These are phyloP conservation scores for Pisolithus orientalis DNA, from an alignment of 768 basidiomycete species.

Conservation along the genomic window DNA sequence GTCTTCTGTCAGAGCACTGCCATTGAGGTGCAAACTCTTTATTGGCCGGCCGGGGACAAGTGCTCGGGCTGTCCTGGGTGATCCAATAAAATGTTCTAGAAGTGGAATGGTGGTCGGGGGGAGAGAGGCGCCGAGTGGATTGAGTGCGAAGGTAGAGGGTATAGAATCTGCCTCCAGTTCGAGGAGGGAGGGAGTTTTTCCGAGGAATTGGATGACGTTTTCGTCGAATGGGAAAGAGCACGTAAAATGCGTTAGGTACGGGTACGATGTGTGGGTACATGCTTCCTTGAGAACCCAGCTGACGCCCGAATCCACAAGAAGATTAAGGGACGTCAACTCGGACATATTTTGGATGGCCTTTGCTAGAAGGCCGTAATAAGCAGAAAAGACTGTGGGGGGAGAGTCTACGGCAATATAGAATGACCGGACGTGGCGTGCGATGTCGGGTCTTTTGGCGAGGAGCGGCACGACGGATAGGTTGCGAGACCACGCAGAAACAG, in stretches of 20 bases:
- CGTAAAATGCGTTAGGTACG: slow-evolving; percentile 48
- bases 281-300: slow-evolving; percentile 48
- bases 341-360: slow-evolving; percentile 56
- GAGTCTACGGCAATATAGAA: slow-evolving; percentile 51
- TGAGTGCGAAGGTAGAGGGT: slow-evolving; percentile 24
- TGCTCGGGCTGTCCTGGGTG: slow-evolving; percentile 45
- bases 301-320: slow-evolving; percentile 41
- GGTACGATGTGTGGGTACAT: slow-evolving; percentile 27
- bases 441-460: slow-evolving; percentile 48
- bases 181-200: slow-evolving; percentile 45
- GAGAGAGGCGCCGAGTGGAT: slow-evolving; percentile 18
- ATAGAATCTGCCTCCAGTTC: slow-evolving; percentile 48
- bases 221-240: slow-evolving; percentile 58
- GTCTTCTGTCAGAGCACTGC: slow-evolving; percentile 52
- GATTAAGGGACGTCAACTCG: slow-evolving; percentile 45
- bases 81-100: slow-evolving; percentile 57
- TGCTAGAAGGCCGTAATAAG: slow-evolving; percentile 45
- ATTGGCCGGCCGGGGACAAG: slow-evolving; percentile 66
- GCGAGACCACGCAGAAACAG: slow-evolving; percentile 36
- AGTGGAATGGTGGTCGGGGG: slow-evolving; percentile 31
- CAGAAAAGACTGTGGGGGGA: slow-evolving; percentile 31
- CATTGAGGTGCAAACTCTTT: slow-evolving; percentile 53
- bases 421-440: slow-evolving; percentile 57
- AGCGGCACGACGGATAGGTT: slow-evolving; percentile 47
- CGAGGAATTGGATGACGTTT: slow-evolving; percentile 54